These are phyloP conservation scores for Balakata baccata DNA, from an alignment of 345 rosid genomes.

Conservation along the genomic window DNA sequence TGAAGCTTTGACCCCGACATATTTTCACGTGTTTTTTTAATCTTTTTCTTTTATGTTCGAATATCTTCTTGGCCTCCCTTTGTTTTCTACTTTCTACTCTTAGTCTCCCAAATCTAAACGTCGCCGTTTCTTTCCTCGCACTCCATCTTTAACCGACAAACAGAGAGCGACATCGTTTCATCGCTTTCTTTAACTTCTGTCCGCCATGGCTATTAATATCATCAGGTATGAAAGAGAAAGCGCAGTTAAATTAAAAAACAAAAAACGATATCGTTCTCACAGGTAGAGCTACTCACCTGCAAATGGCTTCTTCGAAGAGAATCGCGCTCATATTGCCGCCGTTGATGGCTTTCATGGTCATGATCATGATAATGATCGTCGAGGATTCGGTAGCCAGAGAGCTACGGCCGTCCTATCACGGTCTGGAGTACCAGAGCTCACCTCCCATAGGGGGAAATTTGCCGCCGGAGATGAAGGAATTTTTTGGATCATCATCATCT, in stretches of 20 bases:
- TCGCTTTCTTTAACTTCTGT: not conserved
- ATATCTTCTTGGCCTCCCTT: not conserved
- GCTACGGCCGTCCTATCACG: constrained; percentile 68
- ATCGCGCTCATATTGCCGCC: not conserved
- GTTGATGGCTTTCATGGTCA: constrained; percentile 16
- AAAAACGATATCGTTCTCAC: not conserved
- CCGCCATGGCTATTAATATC: not conserved
- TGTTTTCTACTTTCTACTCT: not conserved
- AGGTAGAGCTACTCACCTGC: not conserved
- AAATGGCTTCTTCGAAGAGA: constrained; percentile 6
- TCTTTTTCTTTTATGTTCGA: not conserved
- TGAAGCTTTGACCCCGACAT: constrained; percentile 8
- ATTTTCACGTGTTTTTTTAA: constrained; percentile 11
- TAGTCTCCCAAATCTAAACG: not conserved
- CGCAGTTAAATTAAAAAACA: not conserved
- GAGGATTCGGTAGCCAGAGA: constrained; percentile 39
- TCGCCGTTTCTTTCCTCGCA: not conserved
- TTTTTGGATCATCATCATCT: constrained; percentile 41
- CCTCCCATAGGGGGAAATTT: constrained; percentile 30
- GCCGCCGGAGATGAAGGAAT: constrained; percentile 46
- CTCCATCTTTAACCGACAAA: not conserved
- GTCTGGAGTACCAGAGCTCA: constrained; percentile 47
- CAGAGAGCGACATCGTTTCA: not conserved
- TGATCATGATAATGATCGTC: constrained; percentile 11
- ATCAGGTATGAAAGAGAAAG: not conserved